Percentiles rank a stretch among this genome's conserved stretches.
Evolutionary conservation across 129 eudicot species (phyloP).

Genomic region (Ambrosia trifida): DNA sequence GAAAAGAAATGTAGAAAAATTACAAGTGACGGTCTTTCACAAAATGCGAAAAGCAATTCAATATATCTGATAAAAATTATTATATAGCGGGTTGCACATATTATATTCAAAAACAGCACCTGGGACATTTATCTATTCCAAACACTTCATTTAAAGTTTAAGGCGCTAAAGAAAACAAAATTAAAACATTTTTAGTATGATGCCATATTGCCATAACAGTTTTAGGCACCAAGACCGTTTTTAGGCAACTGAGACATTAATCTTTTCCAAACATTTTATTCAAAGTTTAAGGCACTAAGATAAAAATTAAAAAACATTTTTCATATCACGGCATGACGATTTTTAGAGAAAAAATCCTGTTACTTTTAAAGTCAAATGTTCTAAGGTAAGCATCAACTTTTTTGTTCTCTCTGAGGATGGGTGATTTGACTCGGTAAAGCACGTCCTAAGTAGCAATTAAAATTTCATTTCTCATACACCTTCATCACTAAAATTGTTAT

Average conservation of each 20-base stretch:
- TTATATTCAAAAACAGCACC: not conserved
- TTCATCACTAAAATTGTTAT: not conserved
- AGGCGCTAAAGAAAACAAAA: not conserved
- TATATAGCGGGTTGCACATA: not conserved
- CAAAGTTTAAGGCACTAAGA: too few relatives aligned
- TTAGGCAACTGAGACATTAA: not conserved
- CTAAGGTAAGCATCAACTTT: too few relatives aligned
- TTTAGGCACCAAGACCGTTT: too few relatives aligned
- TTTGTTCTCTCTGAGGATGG: not conserved
- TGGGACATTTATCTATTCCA: not conserved
- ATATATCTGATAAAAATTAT: not conserved
- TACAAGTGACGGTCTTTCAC: constrained; percentile 1
- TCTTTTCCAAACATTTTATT: not conserved
- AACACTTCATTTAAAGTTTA: not conserved
- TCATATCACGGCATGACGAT: not conserved
- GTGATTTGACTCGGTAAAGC: not conserved
- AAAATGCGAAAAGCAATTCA: constrained; percentile 19
- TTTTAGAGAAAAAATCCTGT: not conserved
- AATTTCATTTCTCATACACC: not conserved
- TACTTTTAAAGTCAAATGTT: not conserved
- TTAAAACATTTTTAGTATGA: not conserved
- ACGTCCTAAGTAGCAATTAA: not conserved
- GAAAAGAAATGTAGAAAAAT: not conserved
- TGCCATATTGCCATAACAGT: not conserved
- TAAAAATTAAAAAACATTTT: too few relatives aligned